These are phyloP conservation scores for Russula olivacea DNA, from an alignment of 768 basidiomycete species.

Conservation along the genomic window DNA sequence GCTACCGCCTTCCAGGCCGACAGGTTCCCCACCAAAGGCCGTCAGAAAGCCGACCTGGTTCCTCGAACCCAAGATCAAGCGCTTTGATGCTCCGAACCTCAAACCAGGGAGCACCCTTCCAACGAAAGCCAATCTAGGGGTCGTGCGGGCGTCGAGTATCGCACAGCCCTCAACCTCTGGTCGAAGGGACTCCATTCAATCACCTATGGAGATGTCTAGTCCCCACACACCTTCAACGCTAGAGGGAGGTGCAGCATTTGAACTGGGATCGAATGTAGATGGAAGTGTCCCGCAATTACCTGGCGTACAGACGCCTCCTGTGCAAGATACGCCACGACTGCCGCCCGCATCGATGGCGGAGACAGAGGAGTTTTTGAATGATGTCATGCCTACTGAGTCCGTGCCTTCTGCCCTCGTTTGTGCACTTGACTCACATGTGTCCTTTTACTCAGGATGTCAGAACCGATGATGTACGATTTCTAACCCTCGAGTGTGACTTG, in stretches of 20 bases:
- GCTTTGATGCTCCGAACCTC: slow-evolving; percentile 27
- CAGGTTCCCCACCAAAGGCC: neutral
- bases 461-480: slow-evolving; percentile 15
- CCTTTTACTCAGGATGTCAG: neutral
- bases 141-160: neutral
- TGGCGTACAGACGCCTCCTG: neutral
- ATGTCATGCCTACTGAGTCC: slow-evolving; percentile 40
- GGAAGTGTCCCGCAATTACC: neutral
- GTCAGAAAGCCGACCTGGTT: slow-evolving; percentile 16
- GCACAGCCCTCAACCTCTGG: slow-evolving; percentile 4
- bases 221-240: neutral
- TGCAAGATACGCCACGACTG: slow-evolving; percentile 11
- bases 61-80: slow-evolving; percentile 32
- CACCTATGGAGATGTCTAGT: neutral
- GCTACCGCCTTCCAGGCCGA: neutral
- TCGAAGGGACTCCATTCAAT: slow-evolving; percentile 3
- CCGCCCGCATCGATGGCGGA: slow-evolving; percentile 23
- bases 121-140: slow-evolving; percentile 18
- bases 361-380: slow-evolving; percentile 36
- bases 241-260: neutral
- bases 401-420: slow-evolving; percentile 15
- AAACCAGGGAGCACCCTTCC: slow-evolving; percentile 19
- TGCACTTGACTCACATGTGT: neutral
- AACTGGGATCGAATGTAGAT: neutral
- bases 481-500: neutral